Evolutionary conservation across 2,329 filamentous ascomycete genomes (phyloP), one percentile per base, ranked within the genome.

Genomic region (Drechslerella coelobrocha): DNA sequence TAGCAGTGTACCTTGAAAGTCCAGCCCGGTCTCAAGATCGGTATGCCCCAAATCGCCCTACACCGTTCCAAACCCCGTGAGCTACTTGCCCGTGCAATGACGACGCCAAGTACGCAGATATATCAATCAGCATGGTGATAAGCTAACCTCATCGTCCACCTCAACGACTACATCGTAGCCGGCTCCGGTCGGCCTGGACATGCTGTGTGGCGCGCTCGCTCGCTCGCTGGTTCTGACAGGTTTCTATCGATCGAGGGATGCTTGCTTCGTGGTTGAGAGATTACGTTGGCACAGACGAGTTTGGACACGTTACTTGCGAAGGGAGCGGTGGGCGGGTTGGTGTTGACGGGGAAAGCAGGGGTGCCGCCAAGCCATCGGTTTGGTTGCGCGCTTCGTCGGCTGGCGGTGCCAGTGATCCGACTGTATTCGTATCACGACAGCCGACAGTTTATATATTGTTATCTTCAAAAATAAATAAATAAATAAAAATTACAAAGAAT

Each of bases 161-260:
- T 99, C 94, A 69, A 99, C 94, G 74, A 99, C 93, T 72, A 96
- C 94, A 83, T 99, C 94, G 80, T 99, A 99, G 76, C 92, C 92
- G 78, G 90, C 85, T 79, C 90, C 89, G 65, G 90, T 86, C 89
- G 92, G 92, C 61, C 76, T 82, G 52, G 65, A 69, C 65, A 69
- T 69, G 26, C 57, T 69, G 59, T n/a, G n/a, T n/a, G n/a, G n/a
- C n/a, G n/a, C n/a, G n/a, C n/a, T 57, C 65, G 65, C 56, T 69
- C 56, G 77, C 72, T 39, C 34, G 34, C 34, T 5, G 12, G 34
- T 39, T n/a, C 4, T 10, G 12, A 14, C 34, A 10, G 29, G 34
- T 39, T n/a, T n/a, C n/a, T n/a, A n/a, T n/a, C n/a, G n/a, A n/a
- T n/a, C n/a, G n/a, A n/a, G n/a, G n/a, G n/a, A n/a, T n/a, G n/a